Evolutionary conservation across 2,329 filamentous ascomycete genomes (phyloP).

Genomic region (Colletotrichum plurivorum): DNA sequence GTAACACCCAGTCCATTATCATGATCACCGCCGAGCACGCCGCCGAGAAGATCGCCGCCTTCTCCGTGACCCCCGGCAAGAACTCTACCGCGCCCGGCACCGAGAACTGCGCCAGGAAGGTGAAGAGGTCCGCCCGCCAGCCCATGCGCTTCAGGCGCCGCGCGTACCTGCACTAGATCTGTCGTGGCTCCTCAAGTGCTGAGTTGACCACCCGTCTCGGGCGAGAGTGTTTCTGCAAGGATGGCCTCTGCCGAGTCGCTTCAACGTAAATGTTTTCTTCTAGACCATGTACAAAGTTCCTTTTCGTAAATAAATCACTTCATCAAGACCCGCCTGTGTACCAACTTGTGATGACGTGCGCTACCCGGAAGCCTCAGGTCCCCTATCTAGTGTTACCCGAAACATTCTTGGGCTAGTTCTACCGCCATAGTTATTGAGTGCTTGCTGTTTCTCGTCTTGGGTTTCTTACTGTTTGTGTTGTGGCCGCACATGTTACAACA

Average conservation of each 20-base stretch:
- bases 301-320: conserved; percentile 28
- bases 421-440: too few species aligned
- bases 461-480: too few species aligned
- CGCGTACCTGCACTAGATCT: conserved; percentile 15
- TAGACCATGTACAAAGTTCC: conserved; percentile 34
- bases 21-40: conserved; percentile 41
- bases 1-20: conserved; percentile 41
- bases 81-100: conserved; percentile 23
- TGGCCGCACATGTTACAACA: too few species aligned
- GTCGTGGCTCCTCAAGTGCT: conserved; percentile 10
- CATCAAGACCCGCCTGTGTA: not conserved
- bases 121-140: conserved; percentile 18
- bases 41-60: conserved; percentile 39
- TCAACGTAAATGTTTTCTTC: conserved; percentile 25
- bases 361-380: too few species aligned
- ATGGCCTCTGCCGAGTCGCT: not conserved
- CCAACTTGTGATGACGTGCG: not conserved
- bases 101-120: not conserved
- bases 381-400: too few species aligned
- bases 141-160: conserved; percentile 32
- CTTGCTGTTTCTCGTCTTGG: too few species aligned
- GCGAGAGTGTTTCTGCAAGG: not conserved
- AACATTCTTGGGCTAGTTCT: too few species aligned
- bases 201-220: conserved; percentile 2
- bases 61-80: conserved; percentile 25